Percentiles rank a stretch among this genome's conserved stretches.
phyloP scores from a whole-genome alignment of 192 early-diverging fungal species.

The Entophlyctis luteolus region DNA sequence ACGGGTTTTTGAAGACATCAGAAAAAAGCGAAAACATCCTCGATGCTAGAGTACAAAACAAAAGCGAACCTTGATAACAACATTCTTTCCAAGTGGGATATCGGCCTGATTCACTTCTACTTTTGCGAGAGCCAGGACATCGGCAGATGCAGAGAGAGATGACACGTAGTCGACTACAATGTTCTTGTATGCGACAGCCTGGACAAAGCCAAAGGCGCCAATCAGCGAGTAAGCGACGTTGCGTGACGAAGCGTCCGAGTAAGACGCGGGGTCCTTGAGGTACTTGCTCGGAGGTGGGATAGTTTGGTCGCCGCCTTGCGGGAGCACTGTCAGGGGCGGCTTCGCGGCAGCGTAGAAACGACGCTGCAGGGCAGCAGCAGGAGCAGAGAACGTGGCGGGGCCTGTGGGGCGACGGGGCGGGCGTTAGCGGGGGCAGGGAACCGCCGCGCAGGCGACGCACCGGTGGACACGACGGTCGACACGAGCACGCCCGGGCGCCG shows the following conservation, averaged over 20 bases:
- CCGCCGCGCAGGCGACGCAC: background rate
- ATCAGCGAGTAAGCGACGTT: constrained; percentile 91
- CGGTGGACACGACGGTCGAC: constrained; percentile 4
- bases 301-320: constrained; percentile 17
- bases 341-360: constrained; percentile 36
- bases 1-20: background rate
- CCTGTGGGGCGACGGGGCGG: background rate
- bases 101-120: constrained; percentile 87
- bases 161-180: constrained; percentile 78
- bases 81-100: constrained; percentile 95
- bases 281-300: constrained; percentile 33
- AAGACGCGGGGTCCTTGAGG: constrained; percentile 28
- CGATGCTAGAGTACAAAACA: no score
- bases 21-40: no score
- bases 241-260: constrained; percentile 36
- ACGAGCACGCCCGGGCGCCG: background rate
- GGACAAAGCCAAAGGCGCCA: constrained; percentile 78
- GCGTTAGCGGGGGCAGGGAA: background rate
- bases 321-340: constrained; percentile 26
- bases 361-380: constrained; percentile 25
- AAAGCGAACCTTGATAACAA: constrained; percentile 72
- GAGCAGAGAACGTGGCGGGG: constrained; percentile 17
- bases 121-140: constrained; percentile 96
- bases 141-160: constrained; percentile 92
- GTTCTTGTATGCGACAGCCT: constrained; percentile 82